Evolutionary conservation across 306 rosid species (phyloP).

Genomic region (Luffa aegyptiaca): DNA sequence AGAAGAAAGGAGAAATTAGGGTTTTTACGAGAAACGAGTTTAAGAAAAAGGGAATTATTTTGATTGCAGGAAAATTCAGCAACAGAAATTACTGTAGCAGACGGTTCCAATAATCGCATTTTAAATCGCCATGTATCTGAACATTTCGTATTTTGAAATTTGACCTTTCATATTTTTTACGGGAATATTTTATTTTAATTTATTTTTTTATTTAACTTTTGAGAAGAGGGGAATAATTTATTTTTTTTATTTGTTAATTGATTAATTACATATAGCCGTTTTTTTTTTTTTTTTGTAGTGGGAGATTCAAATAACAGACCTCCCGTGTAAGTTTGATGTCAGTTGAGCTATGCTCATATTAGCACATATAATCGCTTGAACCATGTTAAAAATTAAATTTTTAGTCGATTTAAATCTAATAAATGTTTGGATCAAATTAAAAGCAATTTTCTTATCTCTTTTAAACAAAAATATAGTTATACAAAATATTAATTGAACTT

Average conservation of each 20-base stretch:
- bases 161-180: neutral
- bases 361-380: neutral
- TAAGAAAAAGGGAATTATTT: neutral
- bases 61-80: neutral
- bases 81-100: slow-evolving; percentile 2
- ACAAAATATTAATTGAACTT: too few relatives aligned
- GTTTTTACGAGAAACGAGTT: slow-evolving; percentile 1
- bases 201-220: too few relatives aligned
- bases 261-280: too few relatives aligned
- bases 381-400: neutral
- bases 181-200: too few relatives aligned
- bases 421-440: neutral
- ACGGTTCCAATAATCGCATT: neutral
- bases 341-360: too few relatives aligned
- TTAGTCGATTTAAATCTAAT: neutral
- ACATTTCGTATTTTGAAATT: neutral
- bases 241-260: neutral
- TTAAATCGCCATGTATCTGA: neutral
- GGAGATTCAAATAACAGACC: too few relatives aligned
- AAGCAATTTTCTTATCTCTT: neutral
- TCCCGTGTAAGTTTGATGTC: too few relatives aligned
- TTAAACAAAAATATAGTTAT: too few relatives aligned
- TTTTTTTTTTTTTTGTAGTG: too few relatives aligned
- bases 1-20: slow-evolving; percentile 7
- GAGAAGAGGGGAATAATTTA: neutral